Evolutionary conservation across 441 rosid genomes (phyloP).

Genomic region (Geranium incanum): DNA sequence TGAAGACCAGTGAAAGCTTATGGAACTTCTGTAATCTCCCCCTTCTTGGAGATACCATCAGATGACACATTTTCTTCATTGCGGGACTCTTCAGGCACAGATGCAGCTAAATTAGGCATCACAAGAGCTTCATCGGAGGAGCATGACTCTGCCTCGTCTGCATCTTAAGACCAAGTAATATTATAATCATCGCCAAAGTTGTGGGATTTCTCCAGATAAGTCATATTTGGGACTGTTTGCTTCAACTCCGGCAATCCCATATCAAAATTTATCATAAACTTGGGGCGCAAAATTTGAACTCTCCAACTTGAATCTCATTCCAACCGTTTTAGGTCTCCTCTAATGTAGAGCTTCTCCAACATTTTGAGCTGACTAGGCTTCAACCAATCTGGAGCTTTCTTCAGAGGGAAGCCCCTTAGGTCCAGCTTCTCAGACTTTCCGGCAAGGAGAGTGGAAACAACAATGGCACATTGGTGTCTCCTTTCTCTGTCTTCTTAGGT

Average conservation of each 20-base stretch:
- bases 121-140: not conserved
- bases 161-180: not conserved
- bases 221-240: not conserved
- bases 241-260: not conserved
- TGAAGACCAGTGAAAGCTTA: not conserved
- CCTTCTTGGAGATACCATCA: not conserved
- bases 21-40: constrained; percentile 1
- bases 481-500: not conserved
- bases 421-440: constrained; percentile 11
- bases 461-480: not conserved
- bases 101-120: not conserved
- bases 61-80: not conserved
- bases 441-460: not conserved
- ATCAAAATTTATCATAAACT: not conserved
- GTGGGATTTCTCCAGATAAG: not conserved
- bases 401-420: constrained; percentile 8
- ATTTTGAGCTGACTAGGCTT: not conserved
- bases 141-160: not conserved
- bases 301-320: constrained; percentile 1
- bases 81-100: not conserved
- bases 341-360: constrained; percentile 11
- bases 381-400: constrained; percentile 5
- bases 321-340: constrained; percentile 1
- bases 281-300: constrained; percentile 3
- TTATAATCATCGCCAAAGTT: not conserved